Evolutionary conservation across 768 basidiomycete species (phyloP), one percentile per base, ranked within the genome.

Genomic region (Brasilioporus rufonigricans): DNA sequence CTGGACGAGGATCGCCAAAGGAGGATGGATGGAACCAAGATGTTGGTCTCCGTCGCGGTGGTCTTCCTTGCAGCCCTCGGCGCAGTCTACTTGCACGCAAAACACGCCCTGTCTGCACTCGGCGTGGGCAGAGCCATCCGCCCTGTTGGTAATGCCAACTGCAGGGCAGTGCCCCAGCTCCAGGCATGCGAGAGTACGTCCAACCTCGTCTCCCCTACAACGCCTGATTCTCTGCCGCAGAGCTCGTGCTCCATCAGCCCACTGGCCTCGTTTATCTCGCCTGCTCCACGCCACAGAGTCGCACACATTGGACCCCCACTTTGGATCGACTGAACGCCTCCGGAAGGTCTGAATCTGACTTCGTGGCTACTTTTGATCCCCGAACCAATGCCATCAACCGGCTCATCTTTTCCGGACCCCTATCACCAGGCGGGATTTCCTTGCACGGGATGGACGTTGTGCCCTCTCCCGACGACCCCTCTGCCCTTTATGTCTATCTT

Each of bases 361-460:
- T 81, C 61, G 74, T 89, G 55, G 84, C 85, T 12, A 78, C 75
- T 2, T 87, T 84, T 65, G 75, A 86, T 61, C 79, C 81, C 14
- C 59, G 62, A 19, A 77, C 80, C 1, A 70, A 69, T 33, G 60
- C 63, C 44, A 67, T 84, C 45, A 81, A 73, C 12, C 77, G 73
- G 8, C 78, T 88, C 16, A 59, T 71, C 14, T 60, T 82, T 9
- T 58, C 65, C 1, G 73, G 74, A 43, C 80, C 75, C 59, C 60
- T 70, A 23, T 62, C 69, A 6, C 50, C 53, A 1, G 69, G 70
- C 14, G 80, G 80, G 8, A 70, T 87, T 45, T 79, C 80, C 19
- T 61, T 83, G 12, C 85, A 87, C 53, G 87, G 87, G 16, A 80
- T 90, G 79, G 87, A 88, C 52, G 78, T 87, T 21, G 84, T 86